Conservation (phyloP, 208 protist genomes). For the Naegleria fowleri region DNA sequence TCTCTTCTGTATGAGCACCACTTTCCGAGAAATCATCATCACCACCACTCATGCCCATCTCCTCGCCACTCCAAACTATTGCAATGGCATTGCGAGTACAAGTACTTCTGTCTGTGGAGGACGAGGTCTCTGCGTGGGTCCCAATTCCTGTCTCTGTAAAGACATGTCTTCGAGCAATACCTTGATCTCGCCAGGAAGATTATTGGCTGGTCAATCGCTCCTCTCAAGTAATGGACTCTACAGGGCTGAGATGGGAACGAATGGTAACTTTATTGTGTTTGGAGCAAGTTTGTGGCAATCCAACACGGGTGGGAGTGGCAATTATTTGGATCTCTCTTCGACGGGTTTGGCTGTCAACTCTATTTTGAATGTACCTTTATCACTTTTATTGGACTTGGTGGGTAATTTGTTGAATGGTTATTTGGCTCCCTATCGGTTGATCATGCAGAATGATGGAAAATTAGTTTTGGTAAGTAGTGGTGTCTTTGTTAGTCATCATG, state of each 20-base stretch:
- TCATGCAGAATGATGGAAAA: not conserved
- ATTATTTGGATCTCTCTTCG: too few relatives aligned
- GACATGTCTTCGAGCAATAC: not conserved
- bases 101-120: too few relatives aligned
- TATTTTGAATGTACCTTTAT: too few relatives aligned
- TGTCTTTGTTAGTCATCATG: too few relatives aligned
- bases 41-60: too few relatives aligned
- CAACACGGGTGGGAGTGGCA: too few relatives aligned
- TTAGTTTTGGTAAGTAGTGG: not conserved
- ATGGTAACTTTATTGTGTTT: not conserved
- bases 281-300: not conserved
- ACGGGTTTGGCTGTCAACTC: too few relatives aligned
- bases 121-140: not conserved
- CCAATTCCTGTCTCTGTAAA: not conserved
- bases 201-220: not conserved
- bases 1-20: too few relatives aligned
- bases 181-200: not conserved
- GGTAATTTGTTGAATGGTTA: not conserved
- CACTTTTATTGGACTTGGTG: not conserved
- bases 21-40: too few relatives aligned
- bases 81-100: too few relatives aligned
- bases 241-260: not conserved
- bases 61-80: too few relatives aligned
- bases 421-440: not conserved
- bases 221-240: not conserved